Evolutionary conservation across 164 flowering plant genomes (phyloP), one percentile per base, ranked within the genome.

Genomic region (Piper longum): DNA sequence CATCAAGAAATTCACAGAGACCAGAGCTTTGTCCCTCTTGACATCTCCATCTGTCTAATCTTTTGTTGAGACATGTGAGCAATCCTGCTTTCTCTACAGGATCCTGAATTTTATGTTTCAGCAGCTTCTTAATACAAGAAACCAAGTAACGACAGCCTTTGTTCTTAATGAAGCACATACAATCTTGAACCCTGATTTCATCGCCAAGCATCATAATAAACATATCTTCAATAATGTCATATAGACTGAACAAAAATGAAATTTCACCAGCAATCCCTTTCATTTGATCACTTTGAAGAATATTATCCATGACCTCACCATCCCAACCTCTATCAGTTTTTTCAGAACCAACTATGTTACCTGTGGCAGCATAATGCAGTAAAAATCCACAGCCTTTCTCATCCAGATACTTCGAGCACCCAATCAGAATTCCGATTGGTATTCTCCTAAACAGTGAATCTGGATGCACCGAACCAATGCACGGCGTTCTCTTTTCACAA

Each of bases 291-390:
- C 52, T 26, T 26, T 26, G 36, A 26, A 26, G 36, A 26, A 26
- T 62, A 19, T 13, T 43, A 26, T 48, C 43, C 1, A 42, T 60
- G 41, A 60, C 51, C 6, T 45, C 62, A 16, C 16, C 4, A 26
- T 58, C 60, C 48, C 19, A 62, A 51, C 56, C 51, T 19, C 60
- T 59, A 55, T 44, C 65, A 56, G 70, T 52, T 72, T 70, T 63
- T 6, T 40, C 54, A 41, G 57, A 61, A 16, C 16, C 62, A 54
- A 69, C 60, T 40, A 78, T 70, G 52, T 39, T 74, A 57, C 88
- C 85, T 56, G 82, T 80, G 54, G 83, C 76, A 65, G 81, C 86
- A 78, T 80, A 89, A 61, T 86, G 91, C 70, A 89, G 74, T 64
- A 86, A 75, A 41, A 77, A 59, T 41, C 79, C 80, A 68, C 77